Percentiles rank a stretch among this genome's conserved stretches.
Conservation (phyloP, 768 basidiomycete species). For the Boletellus emodensis region DNA sequence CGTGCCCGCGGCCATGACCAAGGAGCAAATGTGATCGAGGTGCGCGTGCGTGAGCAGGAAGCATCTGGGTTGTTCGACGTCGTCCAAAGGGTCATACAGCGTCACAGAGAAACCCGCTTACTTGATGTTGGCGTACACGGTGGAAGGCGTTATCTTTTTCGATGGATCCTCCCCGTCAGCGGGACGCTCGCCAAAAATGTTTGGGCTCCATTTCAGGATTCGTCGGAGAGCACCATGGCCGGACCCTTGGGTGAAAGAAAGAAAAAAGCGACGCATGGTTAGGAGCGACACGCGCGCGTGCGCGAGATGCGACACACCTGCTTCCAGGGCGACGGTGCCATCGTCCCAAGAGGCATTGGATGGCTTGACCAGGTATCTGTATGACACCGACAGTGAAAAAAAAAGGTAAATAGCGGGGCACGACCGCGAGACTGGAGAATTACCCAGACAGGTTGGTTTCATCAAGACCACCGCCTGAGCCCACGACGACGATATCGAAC, state of each 20-base stretch:
- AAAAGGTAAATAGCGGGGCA: not conserved
- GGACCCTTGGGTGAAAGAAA: conserved; percentile 51
- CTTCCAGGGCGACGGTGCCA: conserved; percentile 82
- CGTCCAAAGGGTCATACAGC: not conserved
- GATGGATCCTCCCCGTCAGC: conserved; percentile 6
- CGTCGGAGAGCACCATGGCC: conserved; percentile 73
- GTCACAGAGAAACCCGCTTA: conserved; percentile 5
- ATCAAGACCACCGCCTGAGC: conserved; percentile 83
- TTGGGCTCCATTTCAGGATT: conserved; percentile 54
- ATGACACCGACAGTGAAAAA: conserved; percentile 9
- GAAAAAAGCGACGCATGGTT: no score
- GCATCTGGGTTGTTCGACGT: conserved; percentile 43
- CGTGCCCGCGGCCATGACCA: conserved; percentile 83
- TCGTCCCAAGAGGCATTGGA: conserved; percentile 64
- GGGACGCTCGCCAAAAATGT: conserved; percentile 42
- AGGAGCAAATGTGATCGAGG: conserved; percentile 81
- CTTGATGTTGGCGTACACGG: conserved; percentile 33
- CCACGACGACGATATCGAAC: conserved; percentile 78
- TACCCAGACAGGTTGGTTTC: conserved; percentile 89
- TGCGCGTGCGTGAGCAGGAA: conserved; percentile 89
- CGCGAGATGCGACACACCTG: conserved; percentile 45
- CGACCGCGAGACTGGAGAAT: conserved; percentile 23
- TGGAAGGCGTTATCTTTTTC: conserved; percentile 20
- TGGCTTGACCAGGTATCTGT: conserved; percentile 87
- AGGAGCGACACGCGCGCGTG: not conserved